Percentiles rank a stretch among this genome's conserved stretches.
phyloP scores from a whole-genome alignment of 2,329 filamentous ascomycete species.

The Trichoderma gracile region DNA sequence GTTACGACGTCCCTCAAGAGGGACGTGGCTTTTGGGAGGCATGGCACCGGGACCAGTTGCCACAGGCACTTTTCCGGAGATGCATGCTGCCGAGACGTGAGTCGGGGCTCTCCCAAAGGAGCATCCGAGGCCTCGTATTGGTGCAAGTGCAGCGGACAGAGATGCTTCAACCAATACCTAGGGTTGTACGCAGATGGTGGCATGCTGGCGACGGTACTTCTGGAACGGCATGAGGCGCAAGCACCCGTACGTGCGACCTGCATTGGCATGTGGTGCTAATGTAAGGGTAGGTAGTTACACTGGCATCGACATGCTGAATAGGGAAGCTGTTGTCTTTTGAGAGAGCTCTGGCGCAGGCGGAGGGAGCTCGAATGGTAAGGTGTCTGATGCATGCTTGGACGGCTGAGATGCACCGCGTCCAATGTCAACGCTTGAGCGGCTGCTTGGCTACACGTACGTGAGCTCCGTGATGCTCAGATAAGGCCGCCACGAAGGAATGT shows the following conservation, averaged over 20 bases:
- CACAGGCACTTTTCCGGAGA: conserved; percentile 2
- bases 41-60: not conserved
- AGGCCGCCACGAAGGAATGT: not conserved
- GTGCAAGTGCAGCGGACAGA: not conserved
- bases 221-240: conserved; percentile 8
- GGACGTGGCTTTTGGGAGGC: not conserved
- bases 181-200: not conserved
- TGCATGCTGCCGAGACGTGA: conserved; percentile 16
- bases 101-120: not conserved
- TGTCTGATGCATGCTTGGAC: not conserved
- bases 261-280: conserved; percentile 14
- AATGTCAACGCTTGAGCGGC: not conserved
- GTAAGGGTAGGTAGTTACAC: conserved; percentile 13
- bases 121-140: not conserved
- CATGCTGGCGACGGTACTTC: not conserved
- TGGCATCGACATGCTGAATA: conserved; percentile 2
- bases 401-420: not conserved
- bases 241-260: conserved; percentile 9
- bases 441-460: not conserved
- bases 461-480: not conserved
- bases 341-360: not conserved
- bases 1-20: not conserved
- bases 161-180: not conserved
- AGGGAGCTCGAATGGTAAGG: too few relatives aligned
- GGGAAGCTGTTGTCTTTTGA: not conserved